Base-by-base conservation (phyloP, 1,284 basidiomycete species). In the Sporisorium sorghi region DNA sequence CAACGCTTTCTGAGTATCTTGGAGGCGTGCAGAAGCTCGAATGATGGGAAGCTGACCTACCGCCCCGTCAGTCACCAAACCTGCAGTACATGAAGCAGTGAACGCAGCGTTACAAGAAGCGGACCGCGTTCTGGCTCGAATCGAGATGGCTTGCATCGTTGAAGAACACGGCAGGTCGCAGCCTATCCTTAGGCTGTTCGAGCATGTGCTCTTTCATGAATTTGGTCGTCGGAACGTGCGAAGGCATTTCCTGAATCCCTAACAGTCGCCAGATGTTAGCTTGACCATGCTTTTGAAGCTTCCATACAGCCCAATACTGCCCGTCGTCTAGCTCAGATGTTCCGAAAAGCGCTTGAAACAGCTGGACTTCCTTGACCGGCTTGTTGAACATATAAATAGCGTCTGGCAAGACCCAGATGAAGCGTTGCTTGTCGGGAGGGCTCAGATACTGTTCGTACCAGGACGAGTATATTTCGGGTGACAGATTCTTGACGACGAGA, bases 141-240 rank as follows among this genome's bases (percentile, higher is more conserved):
- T 54, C 52, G 21, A 54, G 52, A 33, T 54, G 40, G 7, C 30
- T 40, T 24, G 19, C 52, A 33, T 32, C 40, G 10, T 54, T 24
- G 15, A 44, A 24, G 14, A 23, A 54, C 30, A 4, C 8, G 11
- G 14, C 23, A 1, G 40, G 39, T n/a, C 5, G 11, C 19, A 4
- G 6, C 14, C n/a, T n/a, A n/a, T n/a, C n/a, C n/a, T n/a, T 53
- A 53, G 19, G 39, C 5, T 33, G 33, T 32, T 32, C 12, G 3
- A 21, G 7, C 28, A 33, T 33, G 21, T 43, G 21, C 30, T 26
- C 26, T n/a, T 15, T 19, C 2, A 53, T 23, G 12, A 53, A 43
- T 9, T 15, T 23, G 10, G 4, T 19, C 7, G 52, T 30, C 2
- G 19, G 7, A 2, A 19, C 14, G n/a, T 43, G 19, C 9, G 40